These are phyloP conservation scores for Xerophyta viscosa DNA, from an alignment of 106 monocot genomes.

Conservation along the genomic window DNA sequence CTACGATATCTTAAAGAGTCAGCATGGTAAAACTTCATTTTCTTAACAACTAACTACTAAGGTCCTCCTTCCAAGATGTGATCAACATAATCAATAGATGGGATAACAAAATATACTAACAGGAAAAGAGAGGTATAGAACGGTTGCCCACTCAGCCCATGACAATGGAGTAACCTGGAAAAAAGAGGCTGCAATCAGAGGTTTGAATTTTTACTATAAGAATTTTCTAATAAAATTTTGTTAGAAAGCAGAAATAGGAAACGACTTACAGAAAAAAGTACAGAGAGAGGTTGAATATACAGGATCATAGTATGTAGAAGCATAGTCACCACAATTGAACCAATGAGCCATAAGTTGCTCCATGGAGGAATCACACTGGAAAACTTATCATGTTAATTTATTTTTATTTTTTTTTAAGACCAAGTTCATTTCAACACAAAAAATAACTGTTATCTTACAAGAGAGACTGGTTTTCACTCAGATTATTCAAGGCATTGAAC, in stretches of 20 bases:
- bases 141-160: slow-evolving; percentile 79
- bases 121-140: slow-evolving; percentile 91
- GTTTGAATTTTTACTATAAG: not conserved
- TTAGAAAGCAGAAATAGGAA: not conserved
- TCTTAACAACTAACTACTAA: too few species aligned
- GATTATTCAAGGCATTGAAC: slow-evolving; percentile 98
- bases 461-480: slow-evolving; percentile 98
- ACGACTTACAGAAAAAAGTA: slow-evolving; percentile 89
- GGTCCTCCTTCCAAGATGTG: too few species aligned
- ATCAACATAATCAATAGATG: too few species aligned
- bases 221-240: not conserved
- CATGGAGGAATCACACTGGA: slow-evolving; percentile 88
- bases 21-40: too few species aligned
- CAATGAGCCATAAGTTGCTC: slow-evolving; percentile 97
- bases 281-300: slow-evolving; percentile 78
- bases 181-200: not conserved
- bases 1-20: too few species aligned
- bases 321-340: slow-evolving; percentile 85
- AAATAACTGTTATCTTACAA: slow-evolving; percentile 43
- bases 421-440: too few species aligned
- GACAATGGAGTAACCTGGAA: slow-evolving; percentile 91
- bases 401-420: too few species aligned
- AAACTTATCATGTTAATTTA: slow-evolving; percentile 2
- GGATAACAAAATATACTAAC: slow-evolving; percentile 41
- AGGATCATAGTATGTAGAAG: slow-evolving; percentile 78